Conservation (phyloP, 495 filamentous ascomycete species). For the Penicillium manginii region DNA sequence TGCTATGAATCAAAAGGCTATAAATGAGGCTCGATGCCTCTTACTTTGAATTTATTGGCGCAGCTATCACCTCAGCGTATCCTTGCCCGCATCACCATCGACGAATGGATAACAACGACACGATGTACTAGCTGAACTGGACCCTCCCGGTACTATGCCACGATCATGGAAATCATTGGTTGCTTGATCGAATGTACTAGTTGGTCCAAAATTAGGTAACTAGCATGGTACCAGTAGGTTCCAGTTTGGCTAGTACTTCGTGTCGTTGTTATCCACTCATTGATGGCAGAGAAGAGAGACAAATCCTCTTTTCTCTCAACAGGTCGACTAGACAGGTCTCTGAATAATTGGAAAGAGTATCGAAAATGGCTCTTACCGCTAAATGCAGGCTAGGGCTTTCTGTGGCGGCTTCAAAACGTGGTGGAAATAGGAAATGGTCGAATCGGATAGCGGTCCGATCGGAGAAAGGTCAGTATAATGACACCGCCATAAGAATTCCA, state of each 20-base stretch:
- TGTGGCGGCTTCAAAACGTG: not conserved
- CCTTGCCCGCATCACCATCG: not conserved
- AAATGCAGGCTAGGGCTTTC: no score
- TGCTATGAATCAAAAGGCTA: not conserved
- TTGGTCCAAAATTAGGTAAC: not conserved
- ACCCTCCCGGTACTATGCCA: not conserved
- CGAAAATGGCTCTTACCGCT: no score
- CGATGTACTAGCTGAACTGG: not conserved
- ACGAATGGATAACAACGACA: not conserved
- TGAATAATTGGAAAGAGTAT: no score
- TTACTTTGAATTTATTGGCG: not conserved
- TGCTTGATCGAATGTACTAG: not conserved
- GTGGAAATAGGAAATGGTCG: not conserved
- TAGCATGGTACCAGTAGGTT: conserved; percentile 1
- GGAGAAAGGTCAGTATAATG: not conserved
- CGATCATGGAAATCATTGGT: not conserved
- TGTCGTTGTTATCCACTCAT: not conserved
- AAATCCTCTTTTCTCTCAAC: no score
- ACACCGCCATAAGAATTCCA: no score
- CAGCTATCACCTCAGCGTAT: not conserved
- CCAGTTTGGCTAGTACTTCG: conserved; percentile 2
- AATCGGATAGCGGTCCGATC: conserved; percentile 13
- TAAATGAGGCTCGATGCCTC: not conserved
- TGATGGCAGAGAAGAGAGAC: not conserved
- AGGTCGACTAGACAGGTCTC: no score